These are phyloP conservation scores for Bisporella sp. DNA, from an alignment of 2,329 filamentous ascomycete genomes.

Conservation along the genomic window DNA sequence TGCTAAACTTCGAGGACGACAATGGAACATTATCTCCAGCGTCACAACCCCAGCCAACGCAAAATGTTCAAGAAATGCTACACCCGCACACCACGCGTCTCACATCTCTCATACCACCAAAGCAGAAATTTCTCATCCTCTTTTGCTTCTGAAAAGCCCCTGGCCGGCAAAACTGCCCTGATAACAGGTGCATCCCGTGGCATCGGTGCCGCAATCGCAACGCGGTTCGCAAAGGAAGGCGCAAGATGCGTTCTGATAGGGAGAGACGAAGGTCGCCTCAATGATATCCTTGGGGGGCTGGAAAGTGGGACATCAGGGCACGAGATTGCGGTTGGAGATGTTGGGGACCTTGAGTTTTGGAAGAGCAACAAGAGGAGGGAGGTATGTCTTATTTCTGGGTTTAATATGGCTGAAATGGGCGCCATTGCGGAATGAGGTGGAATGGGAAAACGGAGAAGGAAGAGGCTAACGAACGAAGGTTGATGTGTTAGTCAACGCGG, in stretches of 20 bases:
- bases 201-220: conserved; percentile 63
- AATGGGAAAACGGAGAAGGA: background rate
- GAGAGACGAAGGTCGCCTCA: conserved; percentile 49
- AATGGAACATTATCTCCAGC: too few species aligned
- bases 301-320: background rate
- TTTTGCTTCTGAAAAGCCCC: conserved; percentile 8
- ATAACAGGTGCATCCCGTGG: conserved; percentile 66
- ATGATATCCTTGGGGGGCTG: conserved; percentile 47
- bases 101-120: background rate
- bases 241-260: conserved; percentile 47
- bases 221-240: conserved; percentile 46
- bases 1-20: too few species aligned
- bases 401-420: background rate
- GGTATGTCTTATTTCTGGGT: conserved; percentile 11
- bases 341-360: conserved; percentile 22
- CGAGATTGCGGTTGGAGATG: conserved; percentile 20
- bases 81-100: background rate
- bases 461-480: conserved; percentile 23
- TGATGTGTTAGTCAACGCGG: conserved; percentile 70
- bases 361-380: conserved; percentile 11
- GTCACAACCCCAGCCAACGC: too few species aligned
- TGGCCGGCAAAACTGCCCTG: conserved; percentile 67
- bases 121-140: too few species aligned
- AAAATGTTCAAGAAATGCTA: background rate
- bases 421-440: background rate